phyloP scores from a whole-genome alignment of 2,329 filamentous ascomycete species.

The Lasiodiplodia gonubiensis region DNA sequence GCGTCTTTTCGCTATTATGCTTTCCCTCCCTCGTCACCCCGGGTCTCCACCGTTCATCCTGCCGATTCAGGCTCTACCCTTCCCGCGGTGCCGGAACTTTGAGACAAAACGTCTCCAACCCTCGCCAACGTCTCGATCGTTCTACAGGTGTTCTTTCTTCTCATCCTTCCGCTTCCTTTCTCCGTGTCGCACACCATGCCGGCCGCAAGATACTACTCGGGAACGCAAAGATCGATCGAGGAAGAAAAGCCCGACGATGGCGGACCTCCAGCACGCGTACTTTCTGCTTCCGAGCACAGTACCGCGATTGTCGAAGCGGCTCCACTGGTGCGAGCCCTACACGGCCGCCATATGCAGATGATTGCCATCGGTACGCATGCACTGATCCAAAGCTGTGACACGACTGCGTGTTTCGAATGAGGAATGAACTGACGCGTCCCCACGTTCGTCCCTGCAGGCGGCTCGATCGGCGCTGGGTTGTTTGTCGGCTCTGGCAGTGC shows the following conservation, averaged over 20 bases:
- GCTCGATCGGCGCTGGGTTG: slow-evolving; percentile 69
- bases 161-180: neutral
- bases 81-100: neutral
- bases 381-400: neutral
- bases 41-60: too few species aligned
- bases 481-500: slow-evolving; percentile 74
- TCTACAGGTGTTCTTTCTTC: neutral
- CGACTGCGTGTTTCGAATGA: neutral
- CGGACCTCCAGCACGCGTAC: neutral
- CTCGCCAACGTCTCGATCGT: neutral
- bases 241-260: neutral
- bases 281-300: neutral
- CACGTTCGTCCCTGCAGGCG: slow-evolving; percentile 46
- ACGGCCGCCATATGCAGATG: slow-evolving; percentile 66
- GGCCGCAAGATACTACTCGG: neutral
- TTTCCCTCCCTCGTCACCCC: neutral
- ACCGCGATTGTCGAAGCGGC: slow-evolving; percentile 7
- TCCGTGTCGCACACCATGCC: neutral
- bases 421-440: neutral
- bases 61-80: too few species aligned
- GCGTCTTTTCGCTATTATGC: neutral
- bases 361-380: slow-evolving; percentile 56
- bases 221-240: neutral
- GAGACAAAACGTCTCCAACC: neutral
- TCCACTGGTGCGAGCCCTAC: slow-evolving; percentile 49